A percentile compares a stretch with the other conserved stretches of the same genome.
These are phyloP conservation scores for Elongisporangium senticosum DNA, from an alignment of 352 stramenopile genomes.

Conservation along the genomic window DNA sequence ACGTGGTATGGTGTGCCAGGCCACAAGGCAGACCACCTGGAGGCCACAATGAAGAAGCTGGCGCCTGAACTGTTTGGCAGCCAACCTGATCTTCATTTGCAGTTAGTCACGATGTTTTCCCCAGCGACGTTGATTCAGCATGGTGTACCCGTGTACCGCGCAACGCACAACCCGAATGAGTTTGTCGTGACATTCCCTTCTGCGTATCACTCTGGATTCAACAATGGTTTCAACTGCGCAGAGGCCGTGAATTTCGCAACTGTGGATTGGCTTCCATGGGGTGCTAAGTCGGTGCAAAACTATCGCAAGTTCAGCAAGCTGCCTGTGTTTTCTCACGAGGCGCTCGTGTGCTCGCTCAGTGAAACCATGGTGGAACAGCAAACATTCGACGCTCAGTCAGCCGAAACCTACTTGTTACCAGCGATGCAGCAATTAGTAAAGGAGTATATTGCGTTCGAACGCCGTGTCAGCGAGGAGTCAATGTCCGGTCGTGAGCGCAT, in stretches of 20 bases:
- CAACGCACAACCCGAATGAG: constrained; percentile 94
- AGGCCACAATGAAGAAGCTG: constrained; percentile 86
- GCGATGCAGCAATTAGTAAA: constrained; percentile 55
- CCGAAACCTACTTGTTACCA: constrained; percentile 47
- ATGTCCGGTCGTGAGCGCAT: constrained; percentile 49
- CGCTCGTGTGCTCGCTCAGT: constrained; percentile 70
- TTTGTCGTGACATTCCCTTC: constrained; percentile 99
- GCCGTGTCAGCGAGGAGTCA: constrained; percentile 18
- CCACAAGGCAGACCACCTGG: constrained; percentile 86
- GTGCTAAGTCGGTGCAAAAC: constrained; percentile 59
- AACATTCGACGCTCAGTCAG: constrained; percentile 41
- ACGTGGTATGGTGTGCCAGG: constrained; percentile 98
- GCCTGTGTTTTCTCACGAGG: constrained; percentile 84
- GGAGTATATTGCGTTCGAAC: constrained; percentile 51
- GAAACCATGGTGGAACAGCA: constrained; percentile 56
- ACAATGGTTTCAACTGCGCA: constrained; percentile 93
- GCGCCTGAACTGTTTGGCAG: constrained; percentile 94
- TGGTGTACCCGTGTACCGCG: constrained; percentile 92
- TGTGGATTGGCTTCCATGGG: constrained; percentile 84
- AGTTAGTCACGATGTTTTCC: constrained; percentile 86
- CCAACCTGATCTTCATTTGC: constrained; percentile 94
- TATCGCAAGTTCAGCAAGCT: constrained; percentile 78
- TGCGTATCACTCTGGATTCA: constrained; percentile 97
- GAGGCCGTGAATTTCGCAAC: constrained; percentile 91
- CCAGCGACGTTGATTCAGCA: constrained; percentile 64